phyloP scores from a whole-genome alignment of 768 basidiomycete genomes.

The Boletus coccyginus region DNA sequence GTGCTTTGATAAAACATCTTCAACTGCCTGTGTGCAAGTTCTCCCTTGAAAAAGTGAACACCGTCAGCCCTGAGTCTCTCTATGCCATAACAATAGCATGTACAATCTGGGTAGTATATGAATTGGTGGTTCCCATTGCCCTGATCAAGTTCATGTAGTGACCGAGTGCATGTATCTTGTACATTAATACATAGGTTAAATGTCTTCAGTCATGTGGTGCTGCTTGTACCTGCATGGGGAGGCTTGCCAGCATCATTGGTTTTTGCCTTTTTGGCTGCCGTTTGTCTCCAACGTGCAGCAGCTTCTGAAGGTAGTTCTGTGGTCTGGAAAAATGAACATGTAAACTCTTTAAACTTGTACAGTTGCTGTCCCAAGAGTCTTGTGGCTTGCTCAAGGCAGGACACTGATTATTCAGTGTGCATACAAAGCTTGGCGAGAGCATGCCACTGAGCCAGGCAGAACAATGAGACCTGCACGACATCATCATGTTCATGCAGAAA shows the following conservation, averaged over 20 bases:
- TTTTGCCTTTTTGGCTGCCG: no score
- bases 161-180: neutral
- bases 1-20: neutral
- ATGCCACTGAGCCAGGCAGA: no score
- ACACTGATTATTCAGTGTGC: slow-evolving; percentile 32
- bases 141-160: neutral
- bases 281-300: neutral
- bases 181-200: neutral
- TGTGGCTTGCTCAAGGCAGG: neutral
- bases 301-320: no score
- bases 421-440: slow-evolving; percentile 21
- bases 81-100: no score
- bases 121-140: neutral
- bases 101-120: neutral
- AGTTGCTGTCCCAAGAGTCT: neutral
- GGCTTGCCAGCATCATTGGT: no score
- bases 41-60: neutral
- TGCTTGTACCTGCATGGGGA: no score
- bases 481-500: slow-evolving; percentile 25
- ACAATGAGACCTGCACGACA: slow-evolving; percentile 19
- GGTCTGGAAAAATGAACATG: neutral
- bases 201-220: neutral
- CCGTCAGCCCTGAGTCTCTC: no score
- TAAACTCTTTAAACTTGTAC: neutral
- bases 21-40: neutral